phyloP scores from a whole-genome alignment of 805 yeast species.

The Candida piceae region DNA sequence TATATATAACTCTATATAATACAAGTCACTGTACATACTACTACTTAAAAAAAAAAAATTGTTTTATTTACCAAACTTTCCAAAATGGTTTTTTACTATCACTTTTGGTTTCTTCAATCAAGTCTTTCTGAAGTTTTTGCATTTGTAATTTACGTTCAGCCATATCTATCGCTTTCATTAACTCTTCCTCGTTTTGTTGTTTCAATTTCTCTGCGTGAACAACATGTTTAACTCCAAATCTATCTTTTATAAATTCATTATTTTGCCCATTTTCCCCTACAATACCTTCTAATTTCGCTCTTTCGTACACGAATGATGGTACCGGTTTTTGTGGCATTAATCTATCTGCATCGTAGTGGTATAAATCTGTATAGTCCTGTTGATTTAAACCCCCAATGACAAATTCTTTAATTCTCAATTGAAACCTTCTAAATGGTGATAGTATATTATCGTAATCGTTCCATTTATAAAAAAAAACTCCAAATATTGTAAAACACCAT shows the following conservation, averaged over 20 bases:
- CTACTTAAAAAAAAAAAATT: not conserved
- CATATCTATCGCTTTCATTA: slow-evolving; percentile 40
- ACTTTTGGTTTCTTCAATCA: not conserved
- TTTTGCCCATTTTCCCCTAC: slow-evolving; percentile 31
- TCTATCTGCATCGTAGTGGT: slow-evolving; percentile 34
- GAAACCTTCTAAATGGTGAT: slow-evolving; percentile 58
- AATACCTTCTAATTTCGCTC: slow-evolving; percentile 29
- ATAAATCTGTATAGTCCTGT: slow-evolving; percentile 61
- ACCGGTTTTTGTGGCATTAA: slow-evolving; percentile 35
- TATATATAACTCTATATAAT: slow-evolving; percentile 1
- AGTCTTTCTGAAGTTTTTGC: slow-evolving; percentile 11
- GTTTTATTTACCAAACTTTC: slow-evolving; percentile 24
- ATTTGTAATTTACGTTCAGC: slow-evolving; percentile 32
- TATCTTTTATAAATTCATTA: slow-evolving; percentile 54
- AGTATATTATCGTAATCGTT: slow-evolving; percentile 76
- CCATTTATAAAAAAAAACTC: slow-evolving; percentile 76
- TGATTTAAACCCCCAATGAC: slow-evolving; percentile 50
- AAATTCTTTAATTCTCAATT: slow-evolving; percentile 50
- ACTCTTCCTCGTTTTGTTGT: slow-evolving; percentile 62
- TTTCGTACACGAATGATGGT: slow-evolving; percentile 34
- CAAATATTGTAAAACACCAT: slow-evolving; percentile 46
- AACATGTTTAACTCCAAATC: slow-evolving; percentile 55
- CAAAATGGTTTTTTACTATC: slow-evolving; percentile 10
- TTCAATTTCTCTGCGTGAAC: slow-evolving; percentile 68
- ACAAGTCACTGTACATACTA: not conserved